A percentile compares a stretch with the other conserved stretches of the same genome.
Evolutionary conservation across 306 rosid genomes (phyloP).

Genomic region (cucumber (Cucumis sativus)): Cucumber_9930_V3 NC_026657.2:29874501-29875000

Average conservation of each 20-base stretch:
- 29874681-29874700: neutral
- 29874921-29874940: slow-evolving; percentile 27
- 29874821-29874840: neutral
- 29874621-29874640: neutral
- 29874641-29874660: neutral
- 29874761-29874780: neutral
- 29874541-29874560: too few relatives aligned
- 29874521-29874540: too few relatives aligned
- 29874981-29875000: slow-evolving; percentile 68
- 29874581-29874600: neutral
- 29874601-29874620: neutral
- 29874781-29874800: neutral
- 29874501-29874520: too few relatives aligned
- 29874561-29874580: neutral
- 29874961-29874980: slow-evolving; percentile 52
- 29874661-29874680: neutral
- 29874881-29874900: slow-evolving; percentile 16
- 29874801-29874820: neutral
- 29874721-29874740: slow-evolving; percentile 7
- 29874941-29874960: slow-evolving; percentile 31
- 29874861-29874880: neutral
- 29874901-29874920: slow-evolving; percentile 23
- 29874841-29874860: neutral
- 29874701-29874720: neutral
- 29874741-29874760: slow-evolving; percentile 14